Percentiles rank a stretch among this genome's conserved stretches.
Conservation (phyloP, 225 moss, liverwort and hornwort species). For the Straminergon stramineum region DNA sequence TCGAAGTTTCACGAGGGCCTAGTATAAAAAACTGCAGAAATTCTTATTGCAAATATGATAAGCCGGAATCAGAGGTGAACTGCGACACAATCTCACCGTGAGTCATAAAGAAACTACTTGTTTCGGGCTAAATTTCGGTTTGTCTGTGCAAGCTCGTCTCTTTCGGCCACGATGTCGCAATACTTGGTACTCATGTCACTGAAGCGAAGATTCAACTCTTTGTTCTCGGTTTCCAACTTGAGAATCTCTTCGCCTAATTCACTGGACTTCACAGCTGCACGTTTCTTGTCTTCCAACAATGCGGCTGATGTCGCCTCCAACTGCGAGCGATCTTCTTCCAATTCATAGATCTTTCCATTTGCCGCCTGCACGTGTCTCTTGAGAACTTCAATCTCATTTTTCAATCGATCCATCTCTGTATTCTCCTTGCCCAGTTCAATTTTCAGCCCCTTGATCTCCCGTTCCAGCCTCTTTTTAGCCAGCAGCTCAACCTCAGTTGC, state of each 20-base stretch:
- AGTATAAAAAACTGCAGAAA: not conserved
- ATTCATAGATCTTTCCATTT: not conserved
- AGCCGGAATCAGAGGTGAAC: not conserved
- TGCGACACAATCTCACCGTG: not conserved
- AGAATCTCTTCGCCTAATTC: constrained; percentile 6
- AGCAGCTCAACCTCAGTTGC: not conserved
- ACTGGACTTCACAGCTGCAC: not conserved
- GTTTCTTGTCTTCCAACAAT: constrained; percentile 10
- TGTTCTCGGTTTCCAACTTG: constrained; percentile 12
- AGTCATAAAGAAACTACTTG: not conserved
- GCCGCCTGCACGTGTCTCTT: not conserved
- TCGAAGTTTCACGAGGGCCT: not conserved
- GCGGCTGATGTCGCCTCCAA: constrained; percentile 4
- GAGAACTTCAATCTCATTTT: not conserved
- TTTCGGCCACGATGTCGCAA: constrained; percentile 8
- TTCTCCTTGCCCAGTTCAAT: constrained; percentile 4
- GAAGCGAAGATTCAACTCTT: not conserved
- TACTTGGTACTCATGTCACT: constrained; percentile 5
- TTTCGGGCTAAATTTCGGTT: not conserved
- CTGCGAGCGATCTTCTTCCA: constrained; percentile 5
- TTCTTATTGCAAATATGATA: not conserved
- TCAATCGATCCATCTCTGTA: not conserved
- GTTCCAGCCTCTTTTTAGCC: constrained; percentile 16
- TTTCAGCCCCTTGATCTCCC: constrained; percentile 14
- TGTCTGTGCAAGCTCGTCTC: constrained; percentile 16